A percentile compares a stretch with the other conserved stretches of the same genome.
Conservation (phyloP, 345 rosid species). For the Rhizophora mangle region DNA sequence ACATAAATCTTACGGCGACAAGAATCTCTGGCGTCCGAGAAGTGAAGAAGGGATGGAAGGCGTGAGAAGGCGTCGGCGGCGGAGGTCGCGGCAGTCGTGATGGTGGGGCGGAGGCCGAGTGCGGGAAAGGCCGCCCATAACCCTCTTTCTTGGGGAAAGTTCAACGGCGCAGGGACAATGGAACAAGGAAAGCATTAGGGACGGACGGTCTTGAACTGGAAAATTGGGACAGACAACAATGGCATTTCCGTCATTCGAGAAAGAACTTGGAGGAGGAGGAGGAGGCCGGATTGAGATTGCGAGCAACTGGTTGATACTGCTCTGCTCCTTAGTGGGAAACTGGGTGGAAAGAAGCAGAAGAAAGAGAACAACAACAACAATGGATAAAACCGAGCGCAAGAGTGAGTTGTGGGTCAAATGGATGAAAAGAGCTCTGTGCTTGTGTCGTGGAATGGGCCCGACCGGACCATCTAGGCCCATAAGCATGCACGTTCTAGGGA, state of each 20-base stretch:
- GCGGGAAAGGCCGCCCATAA: slow-evolving; percentile 52
- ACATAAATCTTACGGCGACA: slow-evolving; percentile 45
- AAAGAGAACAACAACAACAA: neutral
- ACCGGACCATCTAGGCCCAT: too few relatives aligned
- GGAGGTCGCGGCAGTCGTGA: neutral
- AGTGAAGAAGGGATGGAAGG: slow-evolving; percentile 39
- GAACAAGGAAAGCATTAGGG: slow-evolving; percentile 15
- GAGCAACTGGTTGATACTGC: neutral
- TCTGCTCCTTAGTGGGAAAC: neutral
- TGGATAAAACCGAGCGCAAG: neutral
- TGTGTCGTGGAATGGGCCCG: too few relatives aligned
- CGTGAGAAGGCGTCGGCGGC: slow-evolving; percentile 15
- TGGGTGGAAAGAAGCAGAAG: neutral
- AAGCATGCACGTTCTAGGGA: too few relatives aligned
- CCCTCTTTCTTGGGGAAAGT: neutral
- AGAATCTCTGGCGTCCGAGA: slow-evolving; percentile 33
- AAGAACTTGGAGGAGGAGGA: too few relatives aligned
- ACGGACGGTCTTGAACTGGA: neutral
- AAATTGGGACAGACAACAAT: slow-evolving; percentile 7
- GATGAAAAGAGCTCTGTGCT: neutral
- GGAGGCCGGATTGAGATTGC: neutral
- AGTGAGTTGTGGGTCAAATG: neutral
- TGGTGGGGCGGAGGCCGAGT: slow-evolving; percentile 34
- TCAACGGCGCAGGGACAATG: slow-evolving; percentile 24
- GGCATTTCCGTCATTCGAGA: slow-evolving; percentile 26